These are phyloP conservation scores for Pseudognaphalium luteoalbum DNA, from an alignment of 129 eudicot species.

Conservation along the genomic window DNA sequence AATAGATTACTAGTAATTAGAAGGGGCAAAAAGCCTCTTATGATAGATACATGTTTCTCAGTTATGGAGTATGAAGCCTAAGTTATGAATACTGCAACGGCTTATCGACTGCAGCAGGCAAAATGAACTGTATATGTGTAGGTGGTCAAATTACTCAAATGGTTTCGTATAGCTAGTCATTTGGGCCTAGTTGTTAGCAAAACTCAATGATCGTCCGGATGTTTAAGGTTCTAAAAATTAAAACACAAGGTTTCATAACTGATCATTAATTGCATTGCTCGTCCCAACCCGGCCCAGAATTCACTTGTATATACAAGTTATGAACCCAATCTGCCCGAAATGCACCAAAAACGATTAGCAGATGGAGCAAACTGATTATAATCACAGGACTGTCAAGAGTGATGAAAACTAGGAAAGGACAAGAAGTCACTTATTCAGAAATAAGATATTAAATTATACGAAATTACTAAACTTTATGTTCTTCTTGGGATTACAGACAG, in stretches of 20 bases:
- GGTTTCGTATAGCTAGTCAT: not conserved
- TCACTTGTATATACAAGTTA: not conserved
- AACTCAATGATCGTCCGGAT: not conserved
- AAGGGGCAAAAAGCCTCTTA: too few relatives aligned
- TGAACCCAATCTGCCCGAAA: not conserved
- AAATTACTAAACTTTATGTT: slow-evolving; percentile 48
- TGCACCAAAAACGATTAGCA: not conserved
- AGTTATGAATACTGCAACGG: too few relatives aligned
- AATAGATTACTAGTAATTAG: too few relatives aligned
- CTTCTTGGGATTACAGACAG: slow-evolving; percentile 52
- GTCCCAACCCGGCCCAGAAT: not conserved
- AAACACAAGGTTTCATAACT: not conserved
- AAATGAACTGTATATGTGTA: too few relatives aligned
- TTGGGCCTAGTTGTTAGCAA: not conserved
- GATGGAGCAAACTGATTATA: not conserved
- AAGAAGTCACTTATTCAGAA: slow-evolving; percentile 40
- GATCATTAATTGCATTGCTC: not conserved
- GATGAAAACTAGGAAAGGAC: not conserved
- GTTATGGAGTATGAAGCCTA: too few relatives aligned
- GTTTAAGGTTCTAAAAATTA: not conserved
- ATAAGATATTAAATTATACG: slow-evolving; percentile 40
- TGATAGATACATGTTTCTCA: too few relatives aligned
- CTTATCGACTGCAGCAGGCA: too few relatives aligned
- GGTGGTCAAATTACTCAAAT: not conserved
- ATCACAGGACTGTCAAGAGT: not conserved